phyloP scores from a whole-genome alignment of 441 rosid species.

The Syzygium malaccense region DNA sequence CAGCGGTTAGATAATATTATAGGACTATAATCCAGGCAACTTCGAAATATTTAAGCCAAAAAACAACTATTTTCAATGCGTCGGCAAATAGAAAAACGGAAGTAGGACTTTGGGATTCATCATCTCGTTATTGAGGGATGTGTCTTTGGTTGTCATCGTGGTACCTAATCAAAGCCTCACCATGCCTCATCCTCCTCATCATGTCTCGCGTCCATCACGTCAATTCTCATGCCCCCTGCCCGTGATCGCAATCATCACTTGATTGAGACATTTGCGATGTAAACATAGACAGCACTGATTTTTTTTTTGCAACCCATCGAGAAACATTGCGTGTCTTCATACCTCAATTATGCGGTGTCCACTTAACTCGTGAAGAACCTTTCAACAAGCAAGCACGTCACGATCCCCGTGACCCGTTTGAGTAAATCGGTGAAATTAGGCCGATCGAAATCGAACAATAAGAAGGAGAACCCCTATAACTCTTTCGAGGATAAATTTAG shows the following conservation, averaged over 20 bases:
- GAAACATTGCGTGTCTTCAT: neutral
- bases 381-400: neutral
- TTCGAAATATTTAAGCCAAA: neutral
- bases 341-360: fast-evolving
- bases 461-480: neutral
- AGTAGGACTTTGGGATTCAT: neutral
- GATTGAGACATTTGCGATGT: neutral
- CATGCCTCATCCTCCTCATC: neutral
- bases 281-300: neutral
- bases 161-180: neutral
- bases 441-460: neutral
- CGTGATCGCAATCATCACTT: neutral
- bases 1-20: neutral
- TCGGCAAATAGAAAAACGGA: neutral
- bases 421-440: neutral
- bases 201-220: neutral
- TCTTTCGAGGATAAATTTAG: neutral
- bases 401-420: neutral
- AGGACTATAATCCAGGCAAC: neutral
- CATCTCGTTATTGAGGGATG: too few relatives aligned
- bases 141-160: neutral
- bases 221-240: neutral
- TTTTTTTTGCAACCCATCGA: neutral
- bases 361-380: neutral
- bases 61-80: neutral